A percentile compares a stretch with the other conserved stretches of the same genome.
Conservation (phyloP, 805 yeast genomes). For the Lipomyces spencermartinsiae region DNA sequence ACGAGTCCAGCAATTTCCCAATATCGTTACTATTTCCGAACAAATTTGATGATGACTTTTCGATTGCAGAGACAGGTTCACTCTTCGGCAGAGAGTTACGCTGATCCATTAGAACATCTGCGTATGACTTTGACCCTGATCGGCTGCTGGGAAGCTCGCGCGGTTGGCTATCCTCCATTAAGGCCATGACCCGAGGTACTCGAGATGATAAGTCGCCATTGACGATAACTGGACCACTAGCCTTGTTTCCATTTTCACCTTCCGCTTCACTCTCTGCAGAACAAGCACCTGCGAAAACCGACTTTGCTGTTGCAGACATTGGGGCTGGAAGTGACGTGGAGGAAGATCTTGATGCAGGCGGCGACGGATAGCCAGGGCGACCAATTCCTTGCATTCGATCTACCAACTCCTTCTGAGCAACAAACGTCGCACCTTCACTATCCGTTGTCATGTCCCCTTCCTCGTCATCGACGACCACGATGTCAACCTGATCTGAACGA, state of each 20-base stretch:
- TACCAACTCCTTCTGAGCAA: slow-evolving; percentile 20
- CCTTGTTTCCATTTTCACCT: background rate
- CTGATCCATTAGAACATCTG: slow-evolving; percentile 27
- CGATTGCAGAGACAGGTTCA: background rate
- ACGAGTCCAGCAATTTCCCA: background rate
- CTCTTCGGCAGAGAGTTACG: background rate
- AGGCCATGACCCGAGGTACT: background rate
- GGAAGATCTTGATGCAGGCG: background rate
- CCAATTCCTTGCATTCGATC: slow-evolving; percentile 9
- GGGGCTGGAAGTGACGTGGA: background rate
- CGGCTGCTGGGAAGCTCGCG: background rate
- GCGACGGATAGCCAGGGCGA: background rate
- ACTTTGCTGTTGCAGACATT: background rate
- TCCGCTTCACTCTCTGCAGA: slow-evolving; percentile 4
- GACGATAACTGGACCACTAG: slow-evolving; percentile 16
- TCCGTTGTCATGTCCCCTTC: slow-evolving; percentile 3
- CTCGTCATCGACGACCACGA: slow-evolving; percentile 4
- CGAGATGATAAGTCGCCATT: slow-evolving; percentile 22
- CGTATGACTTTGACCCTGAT: slow-evolving; percentile 23
- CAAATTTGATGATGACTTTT: background rate
- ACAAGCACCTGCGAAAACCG: background rate
- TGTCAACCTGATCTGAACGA: slow-evolving; percentile 2
- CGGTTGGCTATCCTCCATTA: background rate
- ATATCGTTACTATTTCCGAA: background rate
- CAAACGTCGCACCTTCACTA: slow-evolving; percentile 18